Percentiles rank a stretch among this genome's conserved stretches.
phyloP scores from a whole-genome alignment of 176 grass and related monocot genomes.

The Eleusine indica region DNA sequence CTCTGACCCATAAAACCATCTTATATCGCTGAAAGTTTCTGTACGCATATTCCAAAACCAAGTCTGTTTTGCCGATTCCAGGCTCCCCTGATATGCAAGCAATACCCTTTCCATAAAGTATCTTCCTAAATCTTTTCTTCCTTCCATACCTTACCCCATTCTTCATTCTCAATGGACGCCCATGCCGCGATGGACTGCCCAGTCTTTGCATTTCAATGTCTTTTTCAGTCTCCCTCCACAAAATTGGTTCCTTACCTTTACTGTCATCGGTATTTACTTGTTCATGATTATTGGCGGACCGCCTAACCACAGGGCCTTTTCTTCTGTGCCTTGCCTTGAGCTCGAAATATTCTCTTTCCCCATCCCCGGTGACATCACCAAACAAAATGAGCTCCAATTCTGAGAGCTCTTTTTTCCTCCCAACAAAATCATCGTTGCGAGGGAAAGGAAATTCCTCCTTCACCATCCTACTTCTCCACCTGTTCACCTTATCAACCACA shows the following conservation, averaged over 20 bases:
- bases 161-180: conserved; percentile 53
- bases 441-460: conserved; percentile 94
- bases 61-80: conserved; percentile 95
- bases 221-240: conserved; percentile 96
- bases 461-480: conserved; percentile 78
- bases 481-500: conserved; percentile 83
- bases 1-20: conserved; percentile 94
- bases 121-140: conserved; percentile 74
- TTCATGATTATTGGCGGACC: conserved; percentile 52
- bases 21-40: conserved; percentile 89
- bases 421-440: conserved; percentile 75
- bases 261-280: conserved; percentile 53
- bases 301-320: conserved; percentile 46
- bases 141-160: conserved; percentile 47
- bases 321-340: conserved; percentile 79
- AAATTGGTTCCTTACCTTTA: conserved; percentile 84
- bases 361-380: conserved; percentile 85
- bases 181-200: conserved; percentile 46
- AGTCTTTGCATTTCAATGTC: conserved; percentile 98
- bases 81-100: conserved; percentile 93
- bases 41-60: conserved; percentile 94
- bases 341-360: conserved; percentile 88
- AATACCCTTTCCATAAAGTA: conserved; percentile 97
- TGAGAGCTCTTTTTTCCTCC: conserved; percentile 90
- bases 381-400: conserved; percentile 96